A percentile compares a stretch with the other conserved stretches of the same genome.
Conservation (phyloP, 2,329 filamentous ascomycete species). For the Pseudopyricularia javanii region DNA sequence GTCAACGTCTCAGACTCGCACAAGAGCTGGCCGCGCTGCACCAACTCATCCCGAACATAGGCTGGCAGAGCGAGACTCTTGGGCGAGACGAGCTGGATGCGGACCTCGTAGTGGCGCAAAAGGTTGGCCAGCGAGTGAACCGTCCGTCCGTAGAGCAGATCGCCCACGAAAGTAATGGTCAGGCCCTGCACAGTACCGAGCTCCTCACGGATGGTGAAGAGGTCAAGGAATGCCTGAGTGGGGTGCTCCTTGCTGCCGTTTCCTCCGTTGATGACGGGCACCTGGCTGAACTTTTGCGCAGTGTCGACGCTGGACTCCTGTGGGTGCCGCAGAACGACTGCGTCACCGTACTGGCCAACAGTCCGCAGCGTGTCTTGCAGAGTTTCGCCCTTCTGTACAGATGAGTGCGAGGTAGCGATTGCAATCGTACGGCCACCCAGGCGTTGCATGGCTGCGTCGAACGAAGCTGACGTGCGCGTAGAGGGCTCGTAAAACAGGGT, state of each 20-base stretch:
- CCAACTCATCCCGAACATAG: constrained; percentile 60
- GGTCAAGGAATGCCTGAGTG: constrained; percentile 91
- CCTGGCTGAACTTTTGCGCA: constrained; percentile 75
- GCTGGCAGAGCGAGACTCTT: constrained; percentile 64
- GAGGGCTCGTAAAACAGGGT: constrained; percentile 98
- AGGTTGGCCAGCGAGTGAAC: constrained; percentile 93
- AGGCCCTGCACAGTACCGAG: constrained; percentile 89
- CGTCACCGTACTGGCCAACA: constrained; percentile 86
- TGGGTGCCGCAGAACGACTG: constrained; percentile 90
- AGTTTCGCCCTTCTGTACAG: constrained; percentile 86
- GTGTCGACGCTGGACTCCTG: constrained; percentile 67
- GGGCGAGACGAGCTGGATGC: constrained; percentile 83
- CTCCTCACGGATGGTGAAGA: constrained; percentile 97
- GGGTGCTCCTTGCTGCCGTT: constrained; percentile 95
- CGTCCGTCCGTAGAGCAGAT: constrained; percentile 83
- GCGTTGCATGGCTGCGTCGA: constrained; percentile 97
- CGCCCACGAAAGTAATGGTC: constrained; percentile 91
- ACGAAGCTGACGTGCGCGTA: constrained; percentile 87
- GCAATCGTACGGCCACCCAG: constrained; percentile 78
- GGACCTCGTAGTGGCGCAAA: constrained; percentile 89
- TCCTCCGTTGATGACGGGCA: constrained; percentile 93
- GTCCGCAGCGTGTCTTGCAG: constrained; percentile 91
- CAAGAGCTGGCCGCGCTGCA: constrained; percentile 63
- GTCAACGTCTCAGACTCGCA: constrained; percentile 69
- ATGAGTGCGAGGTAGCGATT: constrained; percentile 73